These are phyloP conservation scores for Calycina herbarum DNA, from an alignment of 2,329 filamentous ascomycete genomes.

Conservation along the genomic window DNA sequence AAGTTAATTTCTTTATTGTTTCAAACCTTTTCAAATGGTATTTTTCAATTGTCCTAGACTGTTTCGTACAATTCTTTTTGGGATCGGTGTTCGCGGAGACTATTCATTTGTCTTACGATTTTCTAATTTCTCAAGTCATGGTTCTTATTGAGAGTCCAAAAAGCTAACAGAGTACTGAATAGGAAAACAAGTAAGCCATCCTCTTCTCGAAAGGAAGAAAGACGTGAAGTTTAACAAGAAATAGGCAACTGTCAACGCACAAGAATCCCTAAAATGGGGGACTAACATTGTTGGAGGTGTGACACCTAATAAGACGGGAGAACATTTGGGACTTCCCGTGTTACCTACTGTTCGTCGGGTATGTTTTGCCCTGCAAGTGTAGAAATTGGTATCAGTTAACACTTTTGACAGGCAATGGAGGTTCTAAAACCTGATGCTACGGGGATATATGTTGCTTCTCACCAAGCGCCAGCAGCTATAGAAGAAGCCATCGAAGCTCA, in stretches of 20 bases:
- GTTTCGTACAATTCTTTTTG: too few relatives aligned
- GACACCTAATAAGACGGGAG: slow-evolving; percentile 66
- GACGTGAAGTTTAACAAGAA: not conserved
- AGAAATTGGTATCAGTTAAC: slow-evolving; percentile 36
- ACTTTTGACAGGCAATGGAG: slow-evolving; percentile 58
- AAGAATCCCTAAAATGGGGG: slow-evolving; percentile 74
- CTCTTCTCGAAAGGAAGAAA: not conserved
- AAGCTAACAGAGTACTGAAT: slow-evolving; percentile 11
- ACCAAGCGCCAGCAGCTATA: slow-evolving; percentile 70
- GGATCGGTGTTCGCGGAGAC: too few relatives aligned
- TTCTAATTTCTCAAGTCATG: too few relatives aligned
- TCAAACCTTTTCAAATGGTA: too few relatives aligned
- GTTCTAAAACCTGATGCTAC: slow-evolving; percentile 73
- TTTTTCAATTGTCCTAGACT: too few relatives aligned
- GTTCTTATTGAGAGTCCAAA: too few relatives aligned
- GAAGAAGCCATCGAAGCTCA: slow-evolving; percentile 78
- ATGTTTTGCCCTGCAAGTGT: not conserved
- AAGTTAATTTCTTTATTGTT: too few relatives aligned
- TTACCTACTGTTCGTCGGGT: slow-evolving; percentile 65
- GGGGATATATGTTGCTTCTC: slow-evolving; percentile 77
- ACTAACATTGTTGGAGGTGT: slow-evolving; percentile 80
- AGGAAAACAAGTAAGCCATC: slow-evolving; percentile 36
- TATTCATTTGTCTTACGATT: too few relatives aligned
- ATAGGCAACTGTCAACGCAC: slow-evolving; percentile 71
- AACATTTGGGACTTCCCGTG: slow-evolving; percentile 73